Evolutionary conservation across 2,329 filamentous ascomycete genomes (phyloP), one percentile per base, ranked within the genome.

Genomic region (Aureobasidium sp.): DNA sequence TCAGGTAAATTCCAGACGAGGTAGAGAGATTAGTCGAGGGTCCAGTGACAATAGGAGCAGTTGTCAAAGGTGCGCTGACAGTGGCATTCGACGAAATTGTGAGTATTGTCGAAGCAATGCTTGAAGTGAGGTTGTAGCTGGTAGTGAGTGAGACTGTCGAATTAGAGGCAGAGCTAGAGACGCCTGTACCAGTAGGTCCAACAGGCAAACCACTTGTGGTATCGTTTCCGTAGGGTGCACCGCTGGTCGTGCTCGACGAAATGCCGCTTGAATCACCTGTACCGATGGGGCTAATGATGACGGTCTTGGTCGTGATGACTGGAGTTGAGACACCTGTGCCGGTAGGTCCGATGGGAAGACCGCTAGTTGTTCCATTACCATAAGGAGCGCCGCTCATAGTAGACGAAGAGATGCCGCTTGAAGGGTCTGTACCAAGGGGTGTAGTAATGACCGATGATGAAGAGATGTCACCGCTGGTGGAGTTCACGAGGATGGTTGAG

Each of bases 121-220:
- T 51, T 8, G 53, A 51, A 2, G 61, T 63, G 9, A 50, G 26
- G 61, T 63, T 63, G 43, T 47, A 56, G 32, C 41, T 51, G 5
- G 55, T 59, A 9, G 55, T 59, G 2, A 63, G n/a, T 2, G 52
- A 63, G 32, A 26, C 15, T 10, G 61, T 32, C 2, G 44, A 36
- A 37, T 36, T 43, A 3, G 7, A 5, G 34, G 39, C n/a, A n/a
- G 39, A 47, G 29, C 13, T 48, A 3, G 47, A 43, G 15, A 44
- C 15, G 5, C 60, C 60, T 36, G 53, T 59, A 13, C 61, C 61
- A 7, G 53, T 63, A n/a, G 53, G 53, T 7, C 53, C 61, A 12
- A 57, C 60, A 27, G 41, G 43, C 17, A 53, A 27, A 15, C 37
- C 26, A 37, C 51, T 57, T 55, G 53, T 57, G n/a, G 61, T 63